Evolutionary conservation across 768 basidiomycete species (phyloP), one percentile per base, ranked within the genome.

Genomic region (Amanita pseudoporphyria): DNA sequence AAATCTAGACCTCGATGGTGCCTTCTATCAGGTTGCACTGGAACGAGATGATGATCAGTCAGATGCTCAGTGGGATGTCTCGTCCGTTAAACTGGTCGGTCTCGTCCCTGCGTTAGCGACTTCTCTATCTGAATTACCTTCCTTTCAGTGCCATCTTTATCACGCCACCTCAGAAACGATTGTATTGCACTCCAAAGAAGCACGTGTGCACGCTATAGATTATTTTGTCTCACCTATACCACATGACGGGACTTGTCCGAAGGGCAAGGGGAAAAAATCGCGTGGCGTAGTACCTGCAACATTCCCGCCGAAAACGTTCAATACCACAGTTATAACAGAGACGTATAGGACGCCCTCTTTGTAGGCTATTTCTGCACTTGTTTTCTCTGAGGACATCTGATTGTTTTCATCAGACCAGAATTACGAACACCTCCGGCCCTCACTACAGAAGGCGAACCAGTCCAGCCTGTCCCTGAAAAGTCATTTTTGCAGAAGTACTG

Each of bases 401-500:
- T 42, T 36, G 45, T 9, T 31, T 18, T 37, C 53, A 28, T 44
- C 58, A 90, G 88, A 51, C 85, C 84, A 38, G 76, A 78, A 52
- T 71, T 90, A 33, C 79, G 77, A 47, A 65, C 71, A 1, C 86
- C 87, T 7, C 84, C 84, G 7, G 79, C 78, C 4, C 62, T 89
- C 19, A 79, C 79, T 7, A 66, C 77, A 13, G 71, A 84, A 58
- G 88, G 88, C 40, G 75, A 79, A 58, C 75, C 79, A 16, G 68
- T 85, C 19, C 62, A 71, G 51, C 76, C 81, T 0, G 61, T 69
- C 30, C 73, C 76, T 0, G 88, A 94, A 60, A 86, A 91, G 64
- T 69, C 79, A 9, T 89, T 93, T 64, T 50, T 92, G 36, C 85
- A 89, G 59, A 93, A 92, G 62, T 94, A 94, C 64, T 94, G 92